Evolutionary conservation across 257 asterid genomes (phyloP).

Genomic region (Nemophila menziesii): DNA sequence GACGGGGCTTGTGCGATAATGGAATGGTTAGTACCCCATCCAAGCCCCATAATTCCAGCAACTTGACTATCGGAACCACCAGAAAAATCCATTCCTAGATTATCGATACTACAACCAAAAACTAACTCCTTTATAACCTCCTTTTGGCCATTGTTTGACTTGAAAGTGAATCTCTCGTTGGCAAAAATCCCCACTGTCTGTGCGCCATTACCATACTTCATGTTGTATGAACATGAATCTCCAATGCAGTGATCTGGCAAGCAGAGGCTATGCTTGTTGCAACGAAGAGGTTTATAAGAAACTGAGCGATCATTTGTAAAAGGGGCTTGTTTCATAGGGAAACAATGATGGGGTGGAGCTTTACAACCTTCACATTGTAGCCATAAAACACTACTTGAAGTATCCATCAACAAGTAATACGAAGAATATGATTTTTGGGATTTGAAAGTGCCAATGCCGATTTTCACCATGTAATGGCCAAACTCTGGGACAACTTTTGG

Average conservation of each 20-base stretch:
- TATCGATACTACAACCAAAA: constrained; percentile 16
- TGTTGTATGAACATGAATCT: constrained; percentile 6
- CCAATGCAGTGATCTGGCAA: constrained; percentile 5
- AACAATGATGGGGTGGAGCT: constrained; percentile 1
- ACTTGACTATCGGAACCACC: constrained; percentile 13
- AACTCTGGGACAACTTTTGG: no score
- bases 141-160: not conserved
- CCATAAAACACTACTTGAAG: constrained; percentile 9
- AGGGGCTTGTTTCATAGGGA: constrained; percentile 7
- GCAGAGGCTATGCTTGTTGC: constrained; percentile 11
- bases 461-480: constrained; percentile 6
- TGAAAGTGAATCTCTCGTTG: constrained; percentile 5
- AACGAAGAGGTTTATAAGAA: constrained; percentile 15
- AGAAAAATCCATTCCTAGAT: constrained; percentile 13
- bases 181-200: not conserved
- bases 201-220: constrained; percentile 10
- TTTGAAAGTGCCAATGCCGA: constrained; percentile 11
- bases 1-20: constrained; percentile 1
- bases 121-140: constrained; percentile 2
- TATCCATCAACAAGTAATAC: constrained; percentile 14
- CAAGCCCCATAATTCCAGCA: constrained; percentile 15
- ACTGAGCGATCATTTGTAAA: constrained; percentile 6
- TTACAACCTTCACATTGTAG: constrained; percentile 16
- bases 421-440: constrained; percentile 6
- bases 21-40: constrained; percentile 8